Base-by-base conservation (phyloP, 2,329 filamentous ascomycete genomes). In the Fusarium sp. region DNA sequence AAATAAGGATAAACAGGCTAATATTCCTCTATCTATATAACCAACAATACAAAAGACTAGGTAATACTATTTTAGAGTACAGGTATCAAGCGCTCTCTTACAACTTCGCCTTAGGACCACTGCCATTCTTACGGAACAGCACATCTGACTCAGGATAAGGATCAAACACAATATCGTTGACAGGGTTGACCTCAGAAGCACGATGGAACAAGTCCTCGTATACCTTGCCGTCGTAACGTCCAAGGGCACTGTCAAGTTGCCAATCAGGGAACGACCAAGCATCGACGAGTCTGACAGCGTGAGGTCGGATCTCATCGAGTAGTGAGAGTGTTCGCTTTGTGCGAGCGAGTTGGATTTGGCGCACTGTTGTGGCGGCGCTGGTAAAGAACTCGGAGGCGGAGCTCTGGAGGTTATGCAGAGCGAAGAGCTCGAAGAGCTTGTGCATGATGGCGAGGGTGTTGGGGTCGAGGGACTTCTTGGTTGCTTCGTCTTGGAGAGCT, bases 341-440 rank as follows among this genome's bases (percentile, higher is more conserved):
- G 67, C 91, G 86, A 2, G 91, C 88, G 15, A 94, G 87, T 67
- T 90, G 87, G 78, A 95, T 94, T 83, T 94, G 93, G 41, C 91
- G 88, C 33, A 93, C 90, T 0, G 91, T 93, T 33, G 91, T 89
- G 5, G 92, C 93, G 28, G 88, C 86, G 2, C 88, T 91, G 14
- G 90, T 88, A 84, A 93, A 94, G 86, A 94, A 94, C 75, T 94
- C 92, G 28, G 88, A 87, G 0, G 90, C 90, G 77, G 94, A 91
- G 59, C 87, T 86, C 81, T 94, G 91, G 15, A 95, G 70, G 64
- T 85, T 77, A 78, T 86, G 86, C 85, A 92, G 85, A 83, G 89
- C 81, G 89, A 94, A 92, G 89, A 96, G 91, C 92, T 94, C 88
- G 90, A 94, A 93, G 89, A 96, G 85, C 91, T 90, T 90, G 82